Evolutionary conservation across 768 basidiomycete genomes (phyloP).

Genomic region (Suillus cothurnatus): DNA sequence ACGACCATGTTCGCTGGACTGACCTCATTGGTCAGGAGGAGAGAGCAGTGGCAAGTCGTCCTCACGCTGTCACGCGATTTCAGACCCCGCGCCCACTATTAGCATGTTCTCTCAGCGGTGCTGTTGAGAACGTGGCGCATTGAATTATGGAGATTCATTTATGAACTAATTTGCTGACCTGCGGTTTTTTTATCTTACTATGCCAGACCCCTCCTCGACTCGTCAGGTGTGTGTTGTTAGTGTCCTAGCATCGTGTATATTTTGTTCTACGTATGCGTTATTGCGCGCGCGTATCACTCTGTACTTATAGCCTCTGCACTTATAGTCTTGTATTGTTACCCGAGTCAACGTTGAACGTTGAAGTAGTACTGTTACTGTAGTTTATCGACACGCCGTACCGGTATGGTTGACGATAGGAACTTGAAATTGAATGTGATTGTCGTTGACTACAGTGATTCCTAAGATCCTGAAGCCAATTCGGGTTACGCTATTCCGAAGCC

Average conservation of each 20-base stretch:
- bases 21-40: conserved; percentile 38
- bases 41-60: conserved; percentile 42
- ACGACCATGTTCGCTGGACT: conserved; percentile 57
- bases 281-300: background rate
- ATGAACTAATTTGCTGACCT: background rate
- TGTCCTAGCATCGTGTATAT: background rate
- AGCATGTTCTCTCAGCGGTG: conserved; percentile 14
- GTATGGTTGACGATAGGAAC: background rate
- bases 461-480: background rate
- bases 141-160: conserved; percentile 6
- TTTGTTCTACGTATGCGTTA: background rate
- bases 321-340: background rate
- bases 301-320: background rate
- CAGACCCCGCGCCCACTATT: conserved; percentile 4
- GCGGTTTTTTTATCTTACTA: conserved; percentile 1
- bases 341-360: background rate
- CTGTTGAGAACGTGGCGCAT: conserved; percentile 10
- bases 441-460: background rate
- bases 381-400: background rate
- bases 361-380: background rate
- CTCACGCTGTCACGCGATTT: conserved; percentile 47
- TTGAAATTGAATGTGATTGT: background rate
- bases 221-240: conserved; percentile 2
- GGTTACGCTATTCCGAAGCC: background rate
- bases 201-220: background rate